Percentiles rank a stretch among this genome's conserved stretches.
phyloP scores from a whole-genome alignment of 257 asterid genomes.

The Prunella vulgaris region DNA sequence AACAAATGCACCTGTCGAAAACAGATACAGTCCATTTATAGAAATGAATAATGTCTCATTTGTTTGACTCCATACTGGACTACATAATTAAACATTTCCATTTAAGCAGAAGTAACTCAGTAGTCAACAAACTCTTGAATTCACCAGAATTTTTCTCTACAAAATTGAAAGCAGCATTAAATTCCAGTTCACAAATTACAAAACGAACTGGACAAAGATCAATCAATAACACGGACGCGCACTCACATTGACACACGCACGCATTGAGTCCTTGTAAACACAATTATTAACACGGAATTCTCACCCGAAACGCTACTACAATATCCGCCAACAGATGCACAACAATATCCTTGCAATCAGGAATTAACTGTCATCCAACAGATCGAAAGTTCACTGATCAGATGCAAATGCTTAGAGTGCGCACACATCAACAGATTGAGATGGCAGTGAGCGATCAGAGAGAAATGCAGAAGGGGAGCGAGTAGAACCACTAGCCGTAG shows the following conservation, averaged over 20 bases:
- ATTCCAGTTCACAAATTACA: not conserved
- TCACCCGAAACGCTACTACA: not conserved
- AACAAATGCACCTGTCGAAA: not conserved
- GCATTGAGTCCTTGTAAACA: not conserved
- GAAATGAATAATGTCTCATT: not conserved
- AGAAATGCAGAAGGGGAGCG: conserved; percentile 8
- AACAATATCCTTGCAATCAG: not conserved
- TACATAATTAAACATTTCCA: not conserved
- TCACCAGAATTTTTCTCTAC: not conserved
- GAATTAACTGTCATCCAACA: not conserved
- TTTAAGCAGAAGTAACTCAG: not conserved
- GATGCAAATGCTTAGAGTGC: not conserved
- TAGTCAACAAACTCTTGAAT: not conserved
- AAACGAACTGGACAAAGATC: not conserved
- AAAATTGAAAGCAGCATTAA: not conserved
- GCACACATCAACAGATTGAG: not conserved
- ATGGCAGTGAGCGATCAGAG: not conserved
- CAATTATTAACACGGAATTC: not conserved
- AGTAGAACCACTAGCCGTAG: conserved; percentile 25
- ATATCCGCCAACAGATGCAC: not conserved
- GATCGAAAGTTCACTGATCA: not conserved
- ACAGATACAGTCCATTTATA: not conserved
- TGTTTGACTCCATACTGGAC: not conserved
- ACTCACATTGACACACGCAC: not conserved
- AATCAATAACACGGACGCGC: not conserved